A percentile compares a stretch with the other conserved stretches of the same genome.
These are phyloP conservation scores for Rosa chinensis DNA, from an alignment of 306 rosid species.

Conservation along the genomic window DNA sequence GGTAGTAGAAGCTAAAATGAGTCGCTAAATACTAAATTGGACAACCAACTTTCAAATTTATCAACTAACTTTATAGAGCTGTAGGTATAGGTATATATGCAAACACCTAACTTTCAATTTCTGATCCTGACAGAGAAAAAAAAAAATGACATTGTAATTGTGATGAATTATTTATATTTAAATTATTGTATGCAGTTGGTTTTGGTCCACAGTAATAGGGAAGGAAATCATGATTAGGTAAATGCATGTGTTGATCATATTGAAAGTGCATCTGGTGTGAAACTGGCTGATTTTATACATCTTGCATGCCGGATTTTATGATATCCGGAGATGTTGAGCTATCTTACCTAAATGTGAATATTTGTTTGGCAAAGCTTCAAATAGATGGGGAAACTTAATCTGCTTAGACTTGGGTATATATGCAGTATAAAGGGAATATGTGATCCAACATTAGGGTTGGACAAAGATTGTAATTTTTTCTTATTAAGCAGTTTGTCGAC, in stretches of 20 bases:
- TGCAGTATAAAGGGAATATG: not conserved
- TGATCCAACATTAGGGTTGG: not conserved
- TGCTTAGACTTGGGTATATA: not conserved
- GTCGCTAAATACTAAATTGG: not conserved
- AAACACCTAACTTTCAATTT: not conserved
- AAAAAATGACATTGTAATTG: not conserved
- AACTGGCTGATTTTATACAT: not conserved
- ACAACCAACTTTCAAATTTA: slow-evolving; percentile 7
- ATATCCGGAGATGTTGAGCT: not conserved
- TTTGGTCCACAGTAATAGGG: not conserved
- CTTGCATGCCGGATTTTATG: not conserved
- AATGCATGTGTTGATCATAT: not conserved
- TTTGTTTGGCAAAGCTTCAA: not conserved
- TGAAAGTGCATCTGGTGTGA: not conserved
- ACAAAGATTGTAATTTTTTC: not conserved
- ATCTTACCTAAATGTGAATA: not conserved
- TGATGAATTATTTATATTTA: not conserved
- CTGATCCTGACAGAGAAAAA: not conserved
- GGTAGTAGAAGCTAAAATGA: not conserved
- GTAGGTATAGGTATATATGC: not conserved
- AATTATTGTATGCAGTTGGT: not conserved
- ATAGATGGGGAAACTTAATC: not conserved
- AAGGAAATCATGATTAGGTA: not conserved
- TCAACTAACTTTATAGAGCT: not conserved
- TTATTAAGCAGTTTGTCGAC: not conserved